Percentiles rank a stretch among this genome's conserved stretches.
Evolutionary conservation across 768 basidiomycete species (phyloP).

Genomic region (Cyclocybe cylindracea): DNA sequence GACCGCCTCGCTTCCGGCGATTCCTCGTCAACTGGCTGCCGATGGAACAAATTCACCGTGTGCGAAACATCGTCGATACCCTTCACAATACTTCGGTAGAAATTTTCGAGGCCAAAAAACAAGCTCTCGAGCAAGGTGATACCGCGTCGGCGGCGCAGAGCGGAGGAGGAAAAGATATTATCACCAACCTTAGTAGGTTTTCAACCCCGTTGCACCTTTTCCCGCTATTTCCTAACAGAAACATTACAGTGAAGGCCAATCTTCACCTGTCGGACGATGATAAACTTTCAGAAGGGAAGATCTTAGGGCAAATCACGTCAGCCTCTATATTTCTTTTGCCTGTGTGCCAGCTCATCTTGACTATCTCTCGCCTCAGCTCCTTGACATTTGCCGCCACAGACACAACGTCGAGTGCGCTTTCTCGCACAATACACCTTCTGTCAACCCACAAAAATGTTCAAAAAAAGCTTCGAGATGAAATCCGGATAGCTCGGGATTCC

Average conservation of each 20-base stretch:
- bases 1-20: not conserved
- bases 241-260: slow-evolving; percentile 33
- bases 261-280: slow-evolving; percentile 29
- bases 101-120: slow-evolving; percentile 37
- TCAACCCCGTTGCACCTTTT: not conserved
- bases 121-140: slow-evolving; percentile 33
- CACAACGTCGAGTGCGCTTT: slow-evolving; percentile 40
- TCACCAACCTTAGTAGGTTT: slow-evolving; percentile 44
- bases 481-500: slow-evolving; percentile 21
- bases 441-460: slow-evolving; percentile 27
- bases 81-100: slow-evolving; percentile 36
- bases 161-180: slow-evolving; percentile 44
- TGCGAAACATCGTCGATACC: not conserved
- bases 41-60: not conserved
- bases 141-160: slow-evolving; percentile 32
- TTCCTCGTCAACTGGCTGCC: not conserved
- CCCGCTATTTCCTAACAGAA: not conserved
- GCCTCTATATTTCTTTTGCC: slow-evolving; percentile 1
- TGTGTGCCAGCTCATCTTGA: not conserved
- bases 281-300: slow-evolving; percentile 31
- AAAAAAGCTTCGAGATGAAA: slow-evolving; percentile 36
- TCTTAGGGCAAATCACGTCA: slow-evolving; percentile 35
- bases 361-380: slow-evolving; percentile 23
- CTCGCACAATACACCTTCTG: slow-evolving; percentile 33
- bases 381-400: slow-evolving; percentile 40